Base-by-base conservation (phyloP, 2,329 filamentous ascomycete genomes). In the Arthrinium phaeospermum region DNA sequence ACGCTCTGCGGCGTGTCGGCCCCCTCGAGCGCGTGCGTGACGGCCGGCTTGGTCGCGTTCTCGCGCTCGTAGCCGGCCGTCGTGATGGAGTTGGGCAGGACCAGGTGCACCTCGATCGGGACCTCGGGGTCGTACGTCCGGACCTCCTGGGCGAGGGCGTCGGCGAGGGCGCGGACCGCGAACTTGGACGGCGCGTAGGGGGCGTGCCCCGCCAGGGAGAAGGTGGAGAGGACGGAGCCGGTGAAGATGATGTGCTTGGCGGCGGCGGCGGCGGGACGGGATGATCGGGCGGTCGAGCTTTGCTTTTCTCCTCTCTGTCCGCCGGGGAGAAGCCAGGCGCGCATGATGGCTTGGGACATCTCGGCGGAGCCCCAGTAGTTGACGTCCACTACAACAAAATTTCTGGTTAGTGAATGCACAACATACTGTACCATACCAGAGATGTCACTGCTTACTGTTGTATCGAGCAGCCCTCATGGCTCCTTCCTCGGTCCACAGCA, bases 361-460 rank as follows among this genome's bases (percentile, higher is more conserved):
- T 97, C 96, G 45, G 92, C 91, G 19, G 91, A 90, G 68, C 94
- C 93, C 86, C 91, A 97, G 84, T 94, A 98, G 83, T 98, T 95
- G 75, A 95, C 89, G 78, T 97, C 93, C 93, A 97, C 72, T 73
- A 46, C 45, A 68, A 45, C 34, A 71, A 13, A 8, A 7, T 3
- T 3, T 67, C 44, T 27, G 22, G 41, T 71, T 6, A 71, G 70
- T 14, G 45, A 51, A 10, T n/a, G 3, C 37, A 34, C 16, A 51
- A 41, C 13, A 49, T 71, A 12, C 44, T 4, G 19, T 34, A 27
- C 16, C 68, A 46, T 4, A 51, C 45, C 10, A 24, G 45, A 44
- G 8, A 45, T 3, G 6, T 64, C 49, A 44, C 69, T 57, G 68
- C 73, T 71, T 68, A 74, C 73, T 97, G 81, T 96, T 94, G 74